These are phyloP conservation scores for Pestalotiopsis sp. DNA, from an alignment of 2,329 filamentous ascomycete genomes.

Conservation along the genomic window DNA sequence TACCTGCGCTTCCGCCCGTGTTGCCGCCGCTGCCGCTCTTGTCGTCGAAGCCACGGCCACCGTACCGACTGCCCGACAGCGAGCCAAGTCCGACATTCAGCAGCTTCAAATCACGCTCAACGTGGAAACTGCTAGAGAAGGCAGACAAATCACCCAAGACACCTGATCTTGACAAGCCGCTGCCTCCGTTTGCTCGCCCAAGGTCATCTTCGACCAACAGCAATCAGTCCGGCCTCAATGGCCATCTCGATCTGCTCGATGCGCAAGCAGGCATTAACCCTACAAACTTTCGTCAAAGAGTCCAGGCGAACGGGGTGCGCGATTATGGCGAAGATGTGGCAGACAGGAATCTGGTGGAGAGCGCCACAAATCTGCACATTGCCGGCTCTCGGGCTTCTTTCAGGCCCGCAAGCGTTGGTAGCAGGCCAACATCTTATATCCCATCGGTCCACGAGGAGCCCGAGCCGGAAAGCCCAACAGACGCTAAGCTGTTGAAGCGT, in stretches of 20 bases:
- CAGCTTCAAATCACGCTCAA: slow-evolving; percentile 27
- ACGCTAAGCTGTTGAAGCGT: slow-evolving; percentile 18
- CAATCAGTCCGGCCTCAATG: slow-evolving; percentile 25
- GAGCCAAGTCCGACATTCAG: neutral
- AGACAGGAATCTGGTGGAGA: slow-evolving; percentile 57
- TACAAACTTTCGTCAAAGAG: slow-evolving; percentile 49
- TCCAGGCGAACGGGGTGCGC: slow-evolving; percentile 52
- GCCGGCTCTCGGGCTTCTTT: slow-evolving; percentile 39
- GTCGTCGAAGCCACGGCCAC: slow-evolving; percentile 2
- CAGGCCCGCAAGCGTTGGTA: slow-evolving; percentile 18
- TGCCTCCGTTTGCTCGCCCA: slow-evolving; percentile 25
- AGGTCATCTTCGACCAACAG: slow-evolving; percentile 37
- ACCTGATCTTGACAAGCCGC: slow-evolving; percentile 22
- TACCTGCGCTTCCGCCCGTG: neutral
- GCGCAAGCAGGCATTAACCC: slow-evolving; percentile 56
- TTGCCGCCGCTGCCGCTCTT: neutral
- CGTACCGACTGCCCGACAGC: slow-evolving; percentile 11
- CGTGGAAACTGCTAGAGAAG: slow-evolving; percentile 29
- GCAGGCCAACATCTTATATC: slow-evolving; percentile 13
- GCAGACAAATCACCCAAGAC: slow-evolving; percentile 4
- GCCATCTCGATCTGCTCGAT: slow-evolving; percentile 58
- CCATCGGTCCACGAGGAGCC: slow-evolving; percentile 12
- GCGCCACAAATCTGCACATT: slow-evolving; percentile 35
- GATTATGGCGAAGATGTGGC: slow-evolving; percentile 69
- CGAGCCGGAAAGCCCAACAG: neutral